Percentiles rank a stretch among this genome's conserved stretches.
Conservation (phyloP, 2,329 filamentous ascomycete genomes). For the Scopulariopsis brevicaulis region DNA sequence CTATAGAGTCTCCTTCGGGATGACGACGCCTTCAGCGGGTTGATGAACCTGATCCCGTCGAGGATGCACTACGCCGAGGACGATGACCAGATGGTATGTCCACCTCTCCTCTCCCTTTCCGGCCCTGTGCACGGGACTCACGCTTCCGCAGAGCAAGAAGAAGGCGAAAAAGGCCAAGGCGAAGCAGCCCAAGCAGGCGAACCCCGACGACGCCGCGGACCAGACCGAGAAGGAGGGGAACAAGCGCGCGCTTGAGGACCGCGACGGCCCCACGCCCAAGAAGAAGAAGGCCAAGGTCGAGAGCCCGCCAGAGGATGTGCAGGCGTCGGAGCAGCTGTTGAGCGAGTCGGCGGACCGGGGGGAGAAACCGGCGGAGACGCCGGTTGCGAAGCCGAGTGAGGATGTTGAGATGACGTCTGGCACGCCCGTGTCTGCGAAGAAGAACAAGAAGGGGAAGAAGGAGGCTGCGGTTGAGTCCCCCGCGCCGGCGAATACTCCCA, state of each 20-base stretch:
- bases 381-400: conserved; percentile 34
- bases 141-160: conserved; percentile 58
- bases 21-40: conserved; percentile 68
- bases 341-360: conserved; percentile 16
- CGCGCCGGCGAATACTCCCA: conserved; percentile 9
- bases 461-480: neutral
- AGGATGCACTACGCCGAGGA: conserved; percentile 87
- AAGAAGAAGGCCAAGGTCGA: conserved; percentile 18
- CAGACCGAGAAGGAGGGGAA: conserved; percentile 57
- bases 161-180: conserved; percentile 79
- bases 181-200: conserved; percentile 70
- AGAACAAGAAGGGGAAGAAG: conserved; percentile 13
- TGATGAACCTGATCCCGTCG: conserved; percentile 79
- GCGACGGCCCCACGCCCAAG: conserved; percentile 23
- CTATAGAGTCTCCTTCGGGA: conserved; percentile 42
- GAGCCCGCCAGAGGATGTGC: conserved; percentile 8
- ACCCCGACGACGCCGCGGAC: conserved; percentile 65
- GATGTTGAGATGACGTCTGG: conserved; percentile 41
- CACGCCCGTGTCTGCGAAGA: conserved; percentile 27
- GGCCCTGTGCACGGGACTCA: neutral
- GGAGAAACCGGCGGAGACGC: conserved; percentile 21
- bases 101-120: neutral
- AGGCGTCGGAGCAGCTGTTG: conserved; percentile 23
- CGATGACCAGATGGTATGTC: conserved; percentile 52
- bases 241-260: conserved; percentile 21